Conservation (phyloP, 2,329 filamentous ascomycete species). For the Aspergillus phoenicis region DNA sequence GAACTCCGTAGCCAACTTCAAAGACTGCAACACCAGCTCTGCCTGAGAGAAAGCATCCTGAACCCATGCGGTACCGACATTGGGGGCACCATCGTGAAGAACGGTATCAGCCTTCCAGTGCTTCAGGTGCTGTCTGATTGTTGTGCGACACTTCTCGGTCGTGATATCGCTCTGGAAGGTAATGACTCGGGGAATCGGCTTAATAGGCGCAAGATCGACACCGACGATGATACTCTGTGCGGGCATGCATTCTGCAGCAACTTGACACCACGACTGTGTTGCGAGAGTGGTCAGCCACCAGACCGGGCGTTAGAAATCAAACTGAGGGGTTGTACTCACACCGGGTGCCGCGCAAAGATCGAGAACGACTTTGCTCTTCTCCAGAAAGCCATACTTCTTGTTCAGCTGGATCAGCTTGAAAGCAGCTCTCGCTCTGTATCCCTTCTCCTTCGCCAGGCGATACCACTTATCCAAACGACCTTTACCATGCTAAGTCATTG, state of each 20-base stretch:
- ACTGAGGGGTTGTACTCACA: slow-evolving; percentile 53
- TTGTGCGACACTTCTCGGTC: slow-evolving; percentile 90
- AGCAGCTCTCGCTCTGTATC: slow-evolving; percentile 90
- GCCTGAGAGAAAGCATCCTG: slow-evolving; percentile 99
- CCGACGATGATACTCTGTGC: slow-evolving; percentile 86
- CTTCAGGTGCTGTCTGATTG: slow-evolving; percentile 85
- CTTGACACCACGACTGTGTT: slow-evolving; percentile 85
- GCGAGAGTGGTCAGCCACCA: slow-evolving; percentile 22
- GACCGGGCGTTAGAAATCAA: background rate
- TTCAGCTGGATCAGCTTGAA: slow-evolving; percentile 99
- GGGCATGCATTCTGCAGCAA: slow-evolving; percentile 94
- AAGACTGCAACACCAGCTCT: slow-evolving; percentile 82
- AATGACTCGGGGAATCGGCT: slow-evolving; percentile 89
- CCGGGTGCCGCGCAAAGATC: slow-evolving; percentile 98
- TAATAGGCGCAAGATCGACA: slow-evolving; percentile 93
- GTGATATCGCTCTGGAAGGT: slow-evolving; percentile 98
- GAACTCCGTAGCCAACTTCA: slow-evolving; percentile 95
- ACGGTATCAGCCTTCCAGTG: slow-evolving; percentile 96
- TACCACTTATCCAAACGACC: slow-evolving; percentile 99
- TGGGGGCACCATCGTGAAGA: slow-evolving; percentile 94
- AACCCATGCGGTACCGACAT: slow-evolving; percentile 96
- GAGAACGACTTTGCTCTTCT: slow-evolving; percentile 92
- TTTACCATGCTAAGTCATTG: slow-evolving; percentile 71
- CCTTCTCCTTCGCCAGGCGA: slow-evolving; percentile 96
- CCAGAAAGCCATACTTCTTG: slow-evolving; percentile 97